Base-by-base conservation (phyloP, 2,329 filamentous ascomycete genomes). In the Alternaria angustiovoidea region DNA sequence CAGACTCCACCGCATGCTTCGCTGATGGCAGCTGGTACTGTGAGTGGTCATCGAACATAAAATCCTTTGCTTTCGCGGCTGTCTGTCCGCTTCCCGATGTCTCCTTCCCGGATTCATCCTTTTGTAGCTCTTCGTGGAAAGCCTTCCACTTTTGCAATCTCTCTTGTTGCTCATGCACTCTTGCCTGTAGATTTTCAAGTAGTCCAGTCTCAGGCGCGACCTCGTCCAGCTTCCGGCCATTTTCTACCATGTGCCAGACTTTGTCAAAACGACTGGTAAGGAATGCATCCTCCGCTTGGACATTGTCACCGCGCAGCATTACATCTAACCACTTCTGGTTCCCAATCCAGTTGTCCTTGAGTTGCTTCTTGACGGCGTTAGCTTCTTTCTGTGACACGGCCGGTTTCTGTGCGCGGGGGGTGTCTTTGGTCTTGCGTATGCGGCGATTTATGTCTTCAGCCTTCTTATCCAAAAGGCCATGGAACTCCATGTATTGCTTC, bases 261-360 rank as follows among this genome's bases (percentile, higher is more conserved):
- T 87, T 82, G 30, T 91, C 86, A 64, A 94, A 95, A 0, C 87
- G 82, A 36, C 84, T 84, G 2, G 85, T 84, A 14, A 96, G 75
- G n/a, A 95, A 81, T 0, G 83, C 85, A 61, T 91, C 90, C 32
- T 82, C 85, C 26, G 81, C 81, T 2, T 82, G 79, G 7, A 81
- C 81, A 20, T 82, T 81, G 46, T 92, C 89, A 2, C 91, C 91
- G 51, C 89, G 83, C 0, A 95, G 75, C 20, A 97, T 80, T 2
- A 87, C 83, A 48, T 92, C 86, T 68, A 92, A 85, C 89, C 93
- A 94, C 57, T 87, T 85, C 60, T 89, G 86, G 70, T 89, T 88
- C 2, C 92, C 93, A 14, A 91, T 83, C 93, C 93, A 97, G 66
- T 93, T 92, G 62, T 89, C 88, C 36, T 85, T 84, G 30, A 93